Conservation (phyloP, 768 basidiomycete genomes). For the Boletus vermiculosoides region DNA sequence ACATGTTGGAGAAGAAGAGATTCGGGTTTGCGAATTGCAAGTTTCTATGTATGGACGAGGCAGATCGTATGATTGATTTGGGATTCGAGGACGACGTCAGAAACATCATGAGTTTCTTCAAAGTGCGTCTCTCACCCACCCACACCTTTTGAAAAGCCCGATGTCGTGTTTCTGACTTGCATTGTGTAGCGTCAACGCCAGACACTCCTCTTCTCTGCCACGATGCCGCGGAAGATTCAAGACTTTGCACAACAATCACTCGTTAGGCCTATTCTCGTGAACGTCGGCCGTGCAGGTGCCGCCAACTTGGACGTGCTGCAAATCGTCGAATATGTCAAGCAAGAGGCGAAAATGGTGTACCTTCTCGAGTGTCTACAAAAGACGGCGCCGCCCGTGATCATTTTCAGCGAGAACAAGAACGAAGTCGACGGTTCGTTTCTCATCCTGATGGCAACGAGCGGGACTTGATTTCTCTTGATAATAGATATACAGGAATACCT, state of each 20-base stretch:
- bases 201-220: constrained; percentile 95
- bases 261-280: constrained; percentile 92
- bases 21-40: constrained; percentile 94
- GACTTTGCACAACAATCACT: constrained; percentile 97
- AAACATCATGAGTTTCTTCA: constrained; percentile 99
- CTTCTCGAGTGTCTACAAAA: constrained; percentile 96
- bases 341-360: constrained; percentile 99
- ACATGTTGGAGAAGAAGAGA: constrained; percentile 95
- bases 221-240: constrained; percentile 98
- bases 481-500: constrained; percentile 98
- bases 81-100: constrained; percentile 99
- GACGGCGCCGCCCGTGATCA: constrained; percentile 95
- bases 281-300: constrained; percentile 97
- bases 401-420: constrained; percentile 99
- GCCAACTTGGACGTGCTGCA: constrained; percentile 96
- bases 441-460: not conserved
- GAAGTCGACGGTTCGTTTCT: constrained; percentile 86
- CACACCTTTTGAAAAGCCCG: no score
- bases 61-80: constrained; percentile 98
- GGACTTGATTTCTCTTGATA: not conserved
- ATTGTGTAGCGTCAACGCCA: constrained; percentile 81
- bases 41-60: constrained; percentile 98
- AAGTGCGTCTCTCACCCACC: constrained; percentile 45
- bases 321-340: constrained; percentile 98
- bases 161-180: not conserved